Conservation (phyloP, 1,139 yeast genomes). For the Suzukiozyma palmioleophila region DNA sequence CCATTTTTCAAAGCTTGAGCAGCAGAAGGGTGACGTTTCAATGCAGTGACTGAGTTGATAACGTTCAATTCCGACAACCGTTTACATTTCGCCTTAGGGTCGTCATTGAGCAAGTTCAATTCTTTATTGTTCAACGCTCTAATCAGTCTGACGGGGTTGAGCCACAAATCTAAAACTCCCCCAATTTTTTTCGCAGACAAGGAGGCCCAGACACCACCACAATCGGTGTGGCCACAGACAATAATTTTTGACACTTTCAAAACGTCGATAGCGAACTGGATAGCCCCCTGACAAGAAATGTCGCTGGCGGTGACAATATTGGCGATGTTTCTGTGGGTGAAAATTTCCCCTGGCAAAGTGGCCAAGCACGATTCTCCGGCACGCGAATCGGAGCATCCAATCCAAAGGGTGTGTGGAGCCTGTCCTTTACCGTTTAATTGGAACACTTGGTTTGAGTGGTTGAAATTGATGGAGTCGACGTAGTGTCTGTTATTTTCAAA, state of each 20-base stretch:
- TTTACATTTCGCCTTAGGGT: slow-evolving; percentile 57
- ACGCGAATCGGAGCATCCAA: slow-evolving; percentile 94
- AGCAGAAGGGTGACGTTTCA: slow-evolving; percentile 73
- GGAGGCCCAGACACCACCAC: slow-evolving; percentile 95
- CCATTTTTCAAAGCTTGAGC: slow-evolving; percentile 63
- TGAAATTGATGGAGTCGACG: slow-evolving; percentile 56
- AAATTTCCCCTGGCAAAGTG: slow-evolving; percentile 86
- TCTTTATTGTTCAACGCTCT: slow-evolving; percentile 53
- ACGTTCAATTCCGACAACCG: slow-evolving; percentile 80
- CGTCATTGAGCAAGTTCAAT: slow-evolving; percentile 36
- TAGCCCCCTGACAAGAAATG: slow-evolving; percentile 71
- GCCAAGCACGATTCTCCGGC: slow-evolving; percentile 80
- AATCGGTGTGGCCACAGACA: slow-evolving; percentile 96
- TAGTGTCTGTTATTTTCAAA: slow-evolving; percentile 64
- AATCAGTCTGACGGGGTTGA: slow-evolving; percentile 67
- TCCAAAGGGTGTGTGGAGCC: slow-evolving; percentile 90
- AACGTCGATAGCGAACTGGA: slow-evolving; percentile 88
- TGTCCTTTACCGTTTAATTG: slow-evolving; percentile 80
- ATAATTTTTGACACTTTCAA: slow-evolving; percentile 78
- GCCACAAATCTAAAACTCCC: slow-evolving; percentile 76
- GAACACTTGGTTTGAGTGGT: slow-evolving; percentile 60
- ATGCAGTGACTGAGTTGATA: slow-evolving; percentile 49
- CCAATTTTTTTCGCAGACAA: slow-evolving; percentile 65
- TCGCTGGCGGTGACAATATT: slow-evolving; percentile 74
- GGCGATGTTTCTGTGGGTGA: slow-evolving; percentile 92